phyloP scores from a whole-genome alignment of 1,284 basidiomycete species.

The Takashimella koratensis region DNA sequence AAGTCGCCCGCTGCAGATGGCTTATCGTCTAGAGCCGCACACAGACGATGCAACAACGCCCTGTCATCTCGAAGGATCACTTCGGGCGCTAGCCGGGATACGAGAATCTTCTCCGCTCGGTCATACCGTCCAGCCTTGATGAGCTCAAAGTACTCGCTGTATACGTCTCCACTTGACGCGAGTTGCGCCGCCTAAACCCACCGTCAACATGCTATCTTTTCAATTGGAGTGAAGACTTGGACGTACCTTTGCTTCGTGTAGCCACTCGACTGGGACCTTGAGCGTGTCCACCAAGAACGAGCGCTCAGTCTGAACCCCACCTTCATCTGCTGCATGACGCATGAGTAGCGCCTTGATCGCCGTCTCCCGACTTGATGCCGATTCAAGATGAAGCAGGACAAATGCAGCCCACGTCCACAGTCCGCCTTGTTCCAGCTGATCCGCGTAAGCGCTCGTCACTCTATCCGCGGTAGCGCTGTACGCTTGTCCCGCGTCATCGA shows the following conservation, averaged over 20 bases:
- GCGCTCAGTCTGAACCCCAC: background rate
- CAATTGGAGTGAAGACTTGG: too few relatives aligned
- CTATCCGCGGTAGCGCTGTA: conserved; percentile 79
- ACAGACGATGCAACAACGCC: conserved; percentile 67
- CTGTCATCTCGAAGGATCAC: conserved; percentile 77
- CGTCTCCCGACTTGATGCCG: conserved; percentile 65
- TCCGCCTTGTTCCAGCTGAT: conserved; percentile 76
- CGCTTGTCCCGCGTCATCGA: conserved; percentile 54
- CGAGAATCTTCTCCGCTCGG: conserved; percentile 75
- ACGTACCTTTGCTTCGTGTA: conserved; percentile 77
- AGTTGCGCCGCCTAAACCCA: conserved; percentile 27
- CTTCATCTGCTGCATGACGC: conserved; percentile 58
- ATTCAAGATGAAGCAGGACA: conserved; percentile 83
- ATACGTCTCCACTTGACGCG: conserved; percentile 57
- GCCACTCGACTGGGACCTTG: conserved; percentile 77
- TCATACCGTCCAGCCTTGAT: conserved; percentile 66
- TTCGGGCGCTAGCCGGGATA: conserved; percentile 83
- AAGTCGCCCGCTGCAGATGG: background rate
- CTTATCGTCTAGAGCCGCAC: conserved; percentile 58
- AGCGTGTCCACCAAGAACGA: conserved; percentile 71
- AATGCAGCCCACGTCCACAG: conserved; percentile 84
- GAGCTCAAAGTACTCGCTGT: conserved; percentile 72
- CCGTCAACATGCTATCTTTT: too few relatives aligned
- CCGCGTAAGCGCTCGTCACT: conserved; percentile 77
- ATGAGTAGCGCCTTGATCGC: conserved; percentile 77